Conservation (phyloP, 2,329 filamentous ascomycete genomes). For the Periconia digitata region DNA sequence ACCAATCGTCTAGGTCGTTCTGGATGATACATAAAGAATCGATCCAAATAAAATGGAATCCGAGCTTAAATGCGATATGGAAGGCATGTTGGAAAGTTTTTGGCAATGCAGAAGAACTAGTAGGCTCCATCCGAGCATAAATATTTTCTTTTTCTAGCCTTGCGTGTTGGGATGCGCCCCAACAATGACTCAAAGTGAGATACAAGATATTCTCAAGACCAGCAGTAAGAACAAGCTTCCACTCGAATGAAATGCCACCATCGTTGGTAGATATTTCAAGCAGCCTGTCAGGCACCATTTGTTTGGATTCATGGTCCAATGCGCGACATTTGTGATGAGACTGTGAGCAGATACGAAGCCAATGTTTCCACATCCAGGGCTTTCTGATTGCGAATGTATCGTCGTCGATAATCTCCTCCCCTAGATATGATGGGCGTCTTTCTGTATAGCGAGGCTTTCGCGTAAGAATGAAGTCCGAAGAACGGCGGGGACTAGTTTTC, state of each 20-base stretch:
- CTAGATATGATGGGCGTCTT: neutral
- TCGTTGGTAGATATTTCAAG: neutral
- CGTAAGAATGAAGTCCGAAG: neutral
- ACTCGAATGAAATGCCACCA: neutral
- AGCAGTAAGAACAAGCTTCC: neutral
- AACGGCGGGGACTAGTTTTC: neutral
- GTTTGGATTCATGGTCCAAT: neutral
- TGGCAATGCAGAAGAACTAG: neutral
- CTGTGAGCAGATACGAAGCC: neutral
- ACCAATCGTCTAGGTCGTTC: neutral
- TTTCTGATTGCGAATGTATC: neutral
- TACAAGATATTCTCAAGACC: neutral
- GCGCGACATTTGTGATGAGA: neutral
- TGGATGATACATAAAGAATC: slow-evolving; percentile 1
- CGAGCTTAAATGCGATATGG: neutral
- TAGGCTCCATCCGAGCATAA: neutral
- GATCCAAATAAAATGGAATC: neutral
- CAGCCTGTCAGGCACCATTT: neutral
- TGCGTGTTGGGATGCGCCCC: neutral
- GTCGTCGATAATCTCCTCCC: neutral
- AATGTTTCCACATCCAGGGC: neutral
- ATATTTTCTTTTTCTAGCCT: neutral
- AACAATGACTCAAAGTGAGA: neutral
- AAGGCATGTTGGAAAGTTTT: neutral
- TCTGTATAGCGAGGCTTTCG: neutral